A percentile compares a stretch with the other conserved stretches of the same genome.
phyloP scores from a whole-genome alignment of 495 filamentous ascomycete genomes.

The Hypoxylon lenormandii region DNA sequence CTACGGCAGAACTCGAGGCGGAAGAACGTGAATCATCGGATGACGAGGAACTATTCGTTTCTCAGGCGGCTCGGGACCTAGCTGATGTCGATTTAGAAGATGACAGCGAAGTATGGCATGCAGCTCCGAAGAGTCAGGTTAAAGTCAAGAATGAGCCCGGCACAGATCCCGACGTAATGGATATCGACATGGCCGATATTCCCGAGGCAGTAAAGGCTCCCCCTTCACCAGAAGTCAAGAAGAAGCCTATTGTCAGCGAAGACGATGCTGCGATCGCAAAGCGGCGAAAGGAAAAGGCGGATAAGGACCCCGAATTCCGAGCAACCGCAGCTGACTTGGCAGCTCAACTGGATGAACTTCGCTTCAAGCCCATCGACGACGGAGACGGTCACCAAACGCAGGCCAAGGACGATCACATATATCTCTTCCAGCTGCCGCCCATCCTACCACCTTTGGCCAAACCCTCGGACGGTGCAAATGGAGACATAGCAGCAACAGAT shows the following conservation, averaged over 20 bases:
- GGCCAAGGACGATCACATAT: slow-evolving; percentile 64
- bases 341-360: slow-evolving; percentile 51
- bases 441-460: slow-evolving; percentile 67
- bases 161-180: slow-evolving; percentile 43
- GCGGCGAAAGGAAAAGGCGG: slow-evolving; percentile 49
- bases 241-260: slow-evolving; percentile 34
- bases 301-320: slow-evolving; percentile 55
- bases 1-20: slow-evolving; percentile 64
- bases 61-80: slow-evolving; percentile 43
- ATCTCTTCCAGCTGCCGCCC: slow-evolving; percentile 74
- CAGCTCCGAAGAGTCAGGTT: slow-evolving; percentile 45
- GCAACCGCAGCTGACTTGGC: slow-evolving; percentile 49
- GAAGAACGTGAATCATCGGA: slow-evolving; percentile 54
- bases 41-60: slow-evolving; percentile 61
- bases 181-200: slow-evolving; percentile 56
- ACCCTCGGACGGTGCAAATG: slow-evolving; percentile 35
- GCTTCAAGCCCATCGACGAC: slow-evolving; percentile 23
- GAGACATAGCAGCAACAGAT: slow-evolving; percentile 45
- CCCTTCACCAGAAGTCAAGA: slow-evolving; percentile 52
- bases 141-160: slow-evolving; percentile 53
- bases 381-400: slow-evolving; percentile 23
- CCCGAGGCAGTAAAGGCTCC: slow-evolving; percentile 49
- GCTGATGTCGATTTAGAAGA: slow-evolving; percentile 53
- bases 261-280: slow-evolving; percentile 17
- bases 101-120: slow-evolving; percentile 51